phyloP scores from a whole-genome alignment of 257 asterid genomes.

The Solanum chmielewskii region DNA sequence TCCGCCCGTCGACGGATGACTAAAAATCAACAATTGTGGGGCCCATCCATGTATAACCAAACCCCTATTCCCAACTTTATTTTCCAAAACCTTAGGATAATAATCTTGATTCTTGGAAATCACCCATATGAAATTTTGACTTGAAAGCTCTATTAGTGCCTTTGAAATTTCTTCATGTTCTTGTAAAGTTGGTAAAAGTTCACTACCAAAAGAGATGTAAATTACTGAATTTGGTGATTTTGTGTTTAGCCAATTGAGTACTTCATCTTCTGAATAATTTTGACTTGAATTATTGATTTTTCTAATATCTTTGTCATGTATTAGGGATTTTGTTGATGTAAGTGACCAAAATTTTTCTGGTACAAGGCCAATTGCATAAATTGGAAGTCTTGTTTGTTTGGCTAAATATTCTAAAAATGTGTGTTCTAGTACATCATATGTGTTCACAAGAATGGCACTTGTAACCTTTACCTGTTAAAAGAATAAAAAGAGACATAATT shows the following conservation, averaged over 20 bases:
- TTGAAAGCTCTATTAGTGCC: slow-evolving; percentile 30
- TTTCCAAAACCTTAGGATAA: slow-evolving; percentile 36
- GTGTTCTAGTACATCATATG: slow-evolving; percentile 41
- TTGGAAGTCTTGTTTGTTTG: slow-evolving; percentile 24
- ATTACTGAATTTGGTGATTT: slow-evolving; percentile 42
- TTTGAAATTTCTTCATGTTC: slow-evolving; percentile 39
- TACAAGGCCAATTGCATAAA: slow-evolving; percentile 51
- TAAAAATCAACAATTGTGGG: slow-evolving; percentile 48
- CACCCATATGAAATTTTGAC: slow-evolving; percentile 54
- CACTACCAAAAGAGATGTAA: slow-evolving; percentile 69
- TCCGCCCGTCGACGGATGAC: slow-evolving; percentile 55
- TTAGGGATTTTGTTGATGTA: slow-evolving; percentile 13
- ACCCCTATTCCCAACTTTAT: slow-evolving; percentile 35
- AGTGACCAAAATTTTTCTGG: slow-evolving; percentile 46
- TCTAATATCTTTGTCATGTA: slow-evolving; percentile 31
- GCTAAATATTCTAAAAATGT: slow-evolving; percentile 36
- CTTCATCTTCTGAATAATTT: slow-evolving; percentile 49
- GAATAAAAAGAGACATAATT: neutral
- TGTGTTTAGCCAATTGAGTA: slow-evolving; percentile 48
- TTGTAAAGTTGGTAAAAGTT: slow-evolving; percentile 48
- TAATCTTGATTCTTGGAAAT: slow-evolving; percentile 44
- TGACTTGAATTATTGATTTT: slow-evolving; percentile 17
- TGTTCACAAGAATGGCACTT: slow-evolving; percentile 40
- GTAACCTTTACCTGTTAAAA: slow-evolving; percentile 17
- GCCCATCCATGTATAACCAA: slow-evolving; percentile 73